Evolutionary conservation across 352 stramenopile genomes (phyloP).

Genomic region (Phytophthora parvispora): DNA sequence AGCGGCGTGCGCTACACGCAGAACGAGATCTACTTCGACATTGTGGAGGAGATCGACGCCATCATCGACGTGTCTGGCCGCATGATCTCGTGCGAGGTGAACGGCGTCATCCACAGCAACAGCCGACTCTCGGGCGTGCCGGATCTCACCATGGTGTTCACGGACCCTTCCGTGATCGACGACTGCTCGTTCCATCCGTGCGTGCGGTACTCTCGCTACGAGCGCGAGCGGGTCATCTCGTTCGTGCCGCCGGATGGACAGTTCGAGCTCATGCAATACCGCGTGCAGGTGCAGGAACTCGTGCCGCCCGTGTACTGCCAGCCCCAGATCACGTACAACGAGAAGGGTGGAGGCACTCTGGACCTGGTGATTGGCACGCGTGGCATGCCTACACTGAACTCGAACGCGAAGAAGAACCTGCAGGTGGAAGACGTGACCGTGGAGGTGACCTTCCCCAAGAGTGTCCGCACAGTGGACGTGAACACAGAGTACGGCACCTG

Average conservation of each 20-base stretch:
- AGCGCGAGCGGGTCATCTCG: conserved; percentile 96
- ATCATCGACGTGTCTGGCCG: conserved; percentile 94
- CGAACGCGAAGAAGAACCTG: conserved; percentile 83
- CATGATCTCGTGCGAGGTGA: conserved; percentile 97
- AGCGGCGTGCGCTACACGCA: conserved; percentile 96
- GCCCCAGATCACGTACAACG: conserved; percentile 87
- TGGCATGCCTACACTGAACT: conserved; percentile 81
- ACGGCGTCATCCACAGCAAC: conserved; percentile 96
- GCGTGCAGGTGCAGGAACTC: conserved; percentile 85
- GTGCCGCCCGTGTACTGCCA: conserved; percentile 92
- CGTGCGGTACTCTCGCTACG: conserved; percentile 97
- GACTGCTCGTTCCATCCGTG: conserved; percentile 99
- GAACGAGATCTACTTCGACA: conserved; percentile 99
- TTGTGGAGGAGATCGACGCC: conserved; percentile 98
- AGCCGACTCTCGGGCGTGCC: conserved; percentile 97
- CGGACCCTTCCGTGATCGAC: conserved; percentile 96
- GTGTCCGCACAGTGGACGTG: conserved; percentile 95
- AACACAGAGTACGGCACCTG: conserved; percentile 94
- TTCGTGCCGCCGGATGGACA: conserved; percentile 98
- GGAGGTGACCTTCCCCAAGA: conserved; percentile 97
- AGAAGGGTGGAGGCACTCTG: conserved; percentile 74
- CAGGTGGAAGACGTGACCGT: conserved; percentile 94
- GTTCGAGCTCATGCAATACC: conserved; percentile 96
- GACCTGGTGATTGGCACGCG: conserved; percentile 79
- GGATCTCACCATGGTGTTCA: conserved; percentile 98